phyloP scores from a whole-genome alignment of 1,284 basidiomycete species.

The Afroboletus lepidellus region DNA sequence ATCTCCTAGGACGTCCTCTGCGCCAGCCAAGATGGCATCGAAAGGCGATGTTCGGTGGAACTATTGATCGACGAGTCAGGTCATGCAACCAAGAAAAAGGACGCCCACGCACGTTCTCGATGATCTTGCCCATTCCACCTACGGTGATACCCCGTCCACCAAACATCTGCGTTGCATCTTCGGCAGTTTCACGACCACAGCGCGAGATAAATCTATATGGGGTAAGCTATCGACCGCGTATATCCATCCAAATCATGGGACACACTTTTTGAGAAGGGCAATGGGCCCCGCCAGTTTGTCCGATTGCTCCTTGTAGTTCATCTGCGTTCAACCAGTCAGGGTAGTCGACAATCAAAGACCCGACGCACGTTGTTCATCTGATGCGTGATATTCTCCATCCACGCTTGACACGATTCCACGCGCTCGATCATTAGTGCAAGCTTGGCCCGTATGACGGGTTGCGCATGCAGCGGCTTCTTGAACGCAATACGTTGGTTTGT shows the following conservation, averaged over 20 bases:
- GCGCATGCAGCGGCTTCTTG: constrained; percentile 85
- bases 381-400: constrained; percentile 86
- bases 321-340: constrained; percentile 40
- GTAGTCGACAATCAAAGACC: not conserved
- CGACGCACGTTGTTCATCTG: constrained; percentile 86
- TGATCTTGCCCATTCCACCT: constrained; percentile 64
- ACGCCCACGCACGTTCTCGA: constrained; percentile 51
- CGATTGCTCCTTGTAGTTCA: constrained; percentile 80
- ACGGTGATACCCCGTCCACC: constrained; percentile 60
- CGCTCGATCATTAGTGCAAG: constrained; percentile 88
- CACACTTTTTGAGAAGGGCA: constrained; percentile 68
- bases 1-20: constrained; percentile 65
- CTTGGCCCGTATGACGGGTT: constrained; percentile 90
- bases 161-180: constrained; percentile 65
- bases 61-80: constrained; percentile 15
- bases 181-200: constrained; percentile 69
- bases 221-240: not conserved
- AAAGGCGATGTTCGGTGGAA: constrained; percentile 42
- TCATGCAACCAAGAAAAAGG: not conserved
- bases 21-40: constrained; percentile 55
- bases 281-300: constrained; percentile 73
- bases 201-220: constrained; percentile 58
- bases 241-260: constrained; percentile 8
- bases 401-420: constrained; percentile 84
- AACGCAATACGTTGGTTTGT: constrained; percentile 82